phyloP scores from a whole-genome alignment of 345 rosid species.

The Eucalyptus marginata region DNA sequence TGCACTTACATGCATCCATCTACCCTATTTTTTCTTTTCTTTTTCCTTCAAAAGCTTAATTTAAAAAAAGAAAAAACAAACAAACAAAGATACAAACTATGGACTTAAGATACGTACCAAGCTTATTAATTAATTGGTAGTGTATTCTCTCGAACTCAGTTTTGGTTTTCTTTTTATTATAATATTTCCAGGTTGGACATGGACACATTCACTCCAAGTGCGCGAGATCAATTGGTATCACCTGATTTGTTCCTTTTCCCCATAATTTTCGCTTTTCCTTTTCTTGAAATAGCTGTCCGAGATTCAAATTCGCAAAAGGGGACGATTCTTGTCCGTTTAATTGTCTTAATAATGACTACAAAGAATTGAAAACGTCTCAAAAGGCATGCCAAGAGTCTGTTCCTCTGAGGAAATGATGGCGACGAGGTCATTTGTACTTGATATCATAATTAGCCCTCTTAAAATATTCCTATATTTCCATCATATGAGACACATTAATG shows the following conservation, averaged over 20 bases:
- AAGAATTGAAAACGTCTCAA: neutral
- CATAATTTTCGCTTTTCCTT: neutral
- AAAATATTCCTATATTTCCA: neutral
- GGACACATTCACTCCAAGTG: neutral
- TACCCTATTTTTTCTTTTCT: neutral
- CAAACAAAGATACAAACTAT: neutral
- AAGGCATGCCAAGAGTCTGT: neutral
- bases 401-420: neutral
- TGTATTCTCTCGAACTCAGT: neutral
- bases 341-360: neutral
- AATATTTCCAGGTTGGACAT: neutral
- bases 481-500: neutral
- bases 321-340: neutral
- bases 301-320: neutral
- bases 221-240: neutral
- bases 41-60: neutral
- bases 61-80: neutral
- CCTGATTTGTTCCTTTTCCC: neutral
- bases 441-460: neutral
- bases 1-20: neutral
- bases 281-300: neutral
- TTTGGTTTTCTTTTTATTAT: neutral
- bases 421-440: neutral
- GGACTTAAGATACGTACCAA: neutral
- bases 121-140: neutral